Conservation (phyloP, 208 protist genomes). For the Trypanosoma scelopori region DNA sequence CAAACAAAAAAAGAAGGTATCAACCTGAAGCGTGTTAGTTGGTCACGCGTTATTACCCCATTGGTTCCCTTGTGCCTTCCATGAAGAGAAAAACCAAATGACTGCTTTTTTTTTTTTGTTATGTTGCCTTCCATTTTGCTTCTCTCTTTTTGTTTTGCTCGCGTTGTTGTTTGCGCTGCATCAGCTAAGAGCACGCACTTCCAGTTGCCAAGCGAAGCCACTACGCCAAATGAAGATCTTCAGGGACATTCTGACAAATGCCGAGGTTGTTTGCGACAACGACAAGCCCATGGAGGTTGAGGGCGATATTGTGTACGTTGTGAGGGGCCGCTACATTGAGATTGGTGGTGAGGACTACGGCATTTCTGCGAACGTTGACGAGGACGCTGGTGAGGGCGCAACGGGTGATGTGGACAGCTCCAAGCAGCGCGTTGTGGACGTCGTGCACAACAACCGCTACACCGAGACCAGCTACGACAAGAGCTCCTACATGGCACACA, state of each 20-base stretch:
- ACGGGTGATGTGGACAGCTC: conserved; percentile 78
- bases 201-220: not conserved
- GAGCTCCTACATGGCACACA: conserved; percentile 91
- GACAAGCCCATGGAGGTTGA: conserved; percentile 76
- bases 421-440: conserved; percentile 82
- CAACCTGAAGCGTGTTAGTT: not conserved
- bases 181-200: not conserved
- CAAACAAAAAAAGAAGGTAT: conserved; percentile 2
- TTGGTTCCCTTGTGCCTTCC: not conserved
- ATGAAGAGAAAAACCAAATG: not conserved
- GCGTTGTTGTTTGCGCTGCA: not conserved
- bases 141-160: conserved; percentile 2
- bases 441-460: conserved; percentile 91
- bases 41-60: not conserved
- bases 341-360: conserved; percentile 89
- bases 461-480: conserved; percentile 93
- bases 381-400: conserved; percentile 84
- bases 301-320: conserved; percentile 81
- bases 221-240: conserved; percentile 80
- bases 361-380: conserved; percentile 90
- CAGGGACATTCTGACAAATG: conserved; percentile 82
- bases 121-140: not conserved
- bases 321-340: conserved; percentile 86
- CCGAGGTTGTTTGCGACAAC: conserved; percentile 92
- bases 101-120: not conserved